Evolutionary conservation across 2,329 filamentous ascomycete genomes (phyloP).

Genomic region (Aspergillus sp.): DNA sequence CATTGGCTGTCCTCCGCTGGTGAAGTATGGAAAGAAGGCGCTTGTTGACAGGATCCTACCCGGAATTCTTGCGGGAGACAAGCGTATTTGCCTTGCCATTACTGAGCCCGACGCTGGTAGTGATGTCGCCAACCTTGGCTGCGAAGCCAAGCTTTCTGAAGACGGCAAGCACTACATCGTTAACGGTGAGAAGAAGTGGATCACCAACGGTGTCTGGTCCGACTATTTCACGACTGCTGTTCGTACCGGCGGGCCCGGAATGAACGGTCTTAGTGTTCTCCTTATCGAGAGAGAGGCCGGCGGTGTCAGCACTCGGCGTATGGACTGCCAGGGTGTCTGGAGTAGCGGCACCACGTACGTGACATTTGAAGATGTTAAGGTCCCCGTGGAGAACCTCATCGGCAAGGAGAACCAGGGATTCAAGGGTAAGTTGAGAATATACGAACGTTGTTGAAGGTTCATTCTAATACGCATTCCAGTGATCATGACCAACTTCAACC

Average conservation of each 20-base stretch:
- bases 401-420: conserved; percentile 99
- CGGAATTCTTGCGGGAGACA: conserved; percentile 84
- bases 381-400: conserved; percentile 96
- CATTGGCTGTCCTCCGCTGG: conserved; percentile 85
- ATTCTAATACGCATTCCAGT: conserved; percentile 48
- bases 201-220: conserved; percentile 94
- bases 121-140: conserved; percentile 92
- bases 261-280: conserved; percentile 88
- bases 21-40: conserved; percentile 86
- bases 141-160: conserved; percentile 89
- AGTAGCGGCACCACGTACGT: conserved; percentile 94
- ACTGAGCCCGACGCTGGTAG: conserved; percentile 94
- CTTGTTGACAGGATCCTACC: conserved; percentile 86
- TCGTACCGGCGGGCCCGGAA: conserved; percentile 80
- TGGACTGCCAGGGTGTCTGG: conserved; percentile 99
- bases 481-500: conserved; percentile 99
- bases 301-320: conserved; percentile 87
- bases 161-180: conserved; percentile 99
- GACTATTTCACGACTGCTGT: conserved; percentile 99
- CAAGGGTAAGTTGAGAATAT: conserved; percentile 57
- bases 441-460: neutral
- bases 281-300: conserved; percentile 84
- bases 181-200: conserved; percentile 99
- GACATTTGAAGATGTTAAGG: conserved; percentile 98
- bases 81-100: conserved; percentile 95